phyloP scores from a whole-genome alignment of 768 basidiomycete genomes.

The Lyophyllum shimeji region DNA sequence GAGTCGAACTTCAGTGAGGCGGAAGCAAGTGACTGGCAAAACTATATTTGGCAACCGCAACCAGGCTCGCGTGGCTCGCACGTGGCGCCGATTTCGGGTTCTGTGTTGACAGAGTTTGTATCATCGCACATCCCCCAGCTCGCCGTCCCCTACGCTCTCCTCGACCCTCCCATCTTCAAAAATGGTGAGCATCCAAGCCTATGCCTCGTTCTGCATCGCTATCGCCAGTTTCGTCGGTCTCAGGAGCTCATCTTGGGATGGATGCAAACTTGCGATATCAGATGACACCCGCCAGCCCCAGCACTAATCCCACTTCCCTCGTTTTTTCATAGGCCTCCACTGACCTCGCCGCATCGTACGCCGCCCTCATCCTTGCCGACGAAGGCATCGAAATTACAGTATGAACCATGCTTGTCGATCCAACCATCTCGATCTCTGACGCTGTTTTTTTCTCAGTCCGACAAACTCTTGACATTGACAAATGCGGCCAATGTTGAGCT shows the following conservation, averaged over 20 bases:
- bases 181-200: constrained; percentile 19
- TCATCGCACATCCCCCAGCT: constrained; percentile 9
- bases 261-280: constrained; percentile 13
- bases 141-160: constrained; percentile 16
- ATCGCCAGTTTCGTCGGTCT: constrained; percentile 1
- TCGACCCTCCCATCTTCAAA: constrained; percentile 13
- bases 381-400: constrained; percentile 97
- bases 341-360: constrained; percentile 94
- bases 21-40: background rate
- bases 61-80: constrained; percentile 11
- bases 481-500: constrained; percentile 80
- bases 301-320: constrained; percentile 3
- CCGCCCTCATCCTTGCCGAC: constrained; percentile 97
- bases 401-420: constrained; percentile 32
- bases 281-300: constrained; percentile 15
- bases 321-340: constrained; percentile 39
- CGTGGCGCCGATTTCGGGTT: constrained; percentile 7
- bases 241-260: constrained; percentile 8
- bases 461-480: constrained; percentile 89
- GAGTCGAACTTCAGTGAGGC: too few species aligned
- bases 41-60: background rate
- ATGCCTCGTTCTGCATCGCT: background rate
- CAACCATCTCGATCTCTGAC: background rate
- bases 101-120: constrained; percentile 4
- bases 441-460: constrained; percentile 53